Conservation (phyloP, 345 rosid genomes). For the Brassica cretica region DNA sequence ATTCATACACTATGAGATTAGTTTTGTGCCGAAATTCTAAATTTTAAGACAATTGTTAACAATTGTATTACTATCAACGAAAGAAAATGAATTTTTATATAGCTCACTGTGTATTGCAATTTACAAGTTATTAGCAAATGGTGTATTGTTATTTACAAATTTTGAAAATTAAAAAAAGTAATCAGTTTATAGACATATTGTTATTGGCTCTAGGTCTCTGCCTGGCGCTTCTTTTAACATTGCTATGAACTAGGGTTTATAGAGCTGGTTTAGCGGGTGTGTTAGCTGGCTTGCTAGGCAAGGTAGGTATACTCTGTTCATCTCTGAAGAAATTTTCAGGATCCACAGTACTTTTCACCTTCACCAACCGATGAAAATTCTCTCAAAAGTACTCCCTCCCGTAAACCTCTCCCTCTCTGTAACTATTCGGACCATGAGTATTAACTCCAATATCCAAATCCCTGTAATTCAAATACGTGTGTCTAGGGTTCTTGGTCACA, state of each 20-base stretch:
- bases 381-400: neutral
- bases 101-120: too few species aligned
- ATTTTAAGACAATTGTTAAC: neutral
- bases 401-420: neutral
- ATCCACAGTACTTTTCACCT: neutral
- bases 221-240: neutral
- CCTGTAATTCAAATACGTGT: conserved; percentile 45
- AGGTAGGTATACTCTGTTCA: conserved; percentile 1
- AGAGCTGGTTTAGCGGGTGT: neutral
- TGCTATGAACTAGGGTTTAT: neutral
- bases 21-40: conserved; percentile 10
- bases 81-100: too few species aligned
- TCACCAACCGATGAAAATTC: neutral
- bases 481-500: conserved; percentile 71
- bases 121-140: neutral
- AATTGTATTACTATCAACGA: conserved; percentile 1
- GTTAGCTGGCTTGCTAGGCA: neutral
- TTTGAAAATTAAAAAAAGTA: neutral
- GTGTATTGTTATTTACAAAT: neutral
- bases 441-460: conserved; percentile 52
- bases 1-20: conserved; percentile 3
- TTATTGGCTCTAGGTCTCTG: neutral
- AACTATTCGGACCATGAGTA: conserved; percentile 5
- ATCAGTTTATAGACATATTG: neutral
- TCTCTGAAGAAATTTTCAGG: neutral